Evolutionary conservation across 2,329 filamentous ascomycete species (phyloP).

Genomic region (Alternaria arbusti): DNA sequence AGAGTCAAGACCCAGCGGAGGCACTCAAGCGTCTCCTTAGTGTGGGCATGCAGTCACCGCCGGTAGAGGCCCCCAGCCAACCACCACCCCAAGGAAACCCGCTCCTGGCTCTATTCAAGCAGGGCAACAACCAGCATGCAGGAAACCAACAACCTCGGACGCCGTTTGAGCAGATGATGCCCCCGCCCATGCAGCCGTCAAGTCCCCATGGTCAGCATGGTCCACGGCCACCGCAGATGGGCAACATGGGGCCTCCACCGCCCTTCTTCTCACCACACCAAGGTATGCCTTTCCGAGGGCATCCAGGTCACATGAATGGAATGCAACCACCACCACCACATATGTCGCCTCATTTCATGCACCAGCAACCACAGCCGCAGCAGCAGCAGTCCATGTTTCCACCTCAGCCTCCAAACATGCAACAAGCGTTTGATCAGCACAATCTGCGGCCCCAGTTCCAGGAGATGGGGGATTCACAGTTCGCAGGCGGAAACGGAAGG

Average conservation of each 20-base stretch:
- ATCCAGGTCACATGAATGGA: slow-evolving; percentile 29
- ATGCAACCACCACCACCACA: slow-evolving; percentile 31
- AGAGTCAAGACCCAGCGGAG: slow-evolving; percentile 53
- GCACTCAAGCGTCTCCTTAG: slow-evolving; percentile 61
- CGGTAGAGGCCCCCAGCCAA: slow-evolving; percentile 42
- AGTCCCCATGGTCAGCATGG: slow-evolving; percentile 62
- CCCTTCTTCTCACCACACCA: slow-evolving; percentile 55
- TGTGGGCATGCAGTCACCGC: slow-evolving; percentile 48
- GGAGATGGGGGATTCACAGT: slow-evolving; percentile 38
- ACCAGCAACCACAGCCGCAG: slow-evolving; percentile 10
- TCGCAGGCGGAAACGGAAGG: slow-evolving; percentile 45
- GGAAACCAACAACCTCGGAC: slow-evolving; percentile 45
- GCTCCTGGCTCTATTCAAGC: slow-evolving; percentile 63
- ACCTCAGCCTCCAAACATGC: slow-evolving; percentile 28
- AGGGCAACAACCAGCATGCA: slow-evolving; percentile 26
- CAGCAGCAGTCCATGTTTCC: slow-evolving; percentile 11
- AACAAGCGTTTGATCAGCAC: slow-evolving; percentile 26
- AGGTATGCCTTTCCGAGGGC: slow-evolving; percentile 36
- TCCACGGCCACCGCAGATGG: slow-evolving; percentile 59
- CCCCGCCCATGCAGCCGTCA: slow-evolving; percentile 59
- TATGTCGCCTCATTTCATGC: slow-evolving; percentile 29
- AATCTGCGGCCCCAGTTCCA: slow-evolving; percentile 13
- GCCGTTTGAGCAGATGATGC: slow-evolving; percentile 61
- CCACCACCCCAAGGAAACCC: slow-evolving; percentile 47
- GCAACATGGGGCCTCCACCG: slow-evolving; percentile 57